phyloP scores from a whole-genome alignment of 2,329 filamentous ascomycete genomes.

The Apiospora malaysiana region DNA sequence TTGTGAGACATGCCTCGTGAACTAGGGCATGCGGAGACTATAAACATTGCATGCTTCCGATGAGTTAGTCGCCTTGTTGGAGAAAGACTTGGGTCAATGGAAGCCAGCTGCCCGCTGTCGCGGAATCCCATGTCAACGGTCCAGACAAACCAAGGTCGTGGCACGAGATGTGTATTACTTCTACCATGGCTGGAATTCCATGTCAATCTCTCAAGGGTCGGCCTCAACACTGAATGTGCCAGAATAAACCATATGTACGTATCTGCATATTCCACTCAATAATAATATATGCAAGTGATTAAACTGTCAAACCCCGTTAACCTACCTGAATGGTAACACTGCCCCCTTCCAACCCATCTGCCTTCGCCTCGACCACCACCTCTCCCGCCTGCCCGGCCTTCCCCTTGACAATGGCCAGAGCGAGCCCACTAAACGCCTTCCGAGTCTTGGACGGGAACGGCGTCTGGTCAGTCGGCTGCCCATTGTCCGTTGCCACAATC shows the following conservation, averaged over 20 bases:
- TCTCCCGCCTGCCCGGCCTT: constrained; percentile 34
- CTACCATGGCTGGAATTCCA: no score
- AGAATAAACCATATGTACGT: neutral
- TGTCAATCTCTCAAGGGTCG: neutral
- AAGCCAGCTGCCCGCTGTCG: neutral
- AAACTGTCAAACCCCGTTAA: neutral
- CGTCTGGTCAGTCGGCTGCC: constrained; percentile 51
- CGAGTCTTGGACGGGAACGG: constrained; percentile 47
- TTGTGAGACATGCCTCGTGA: neutral
- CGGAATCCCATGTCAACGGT: neutral
- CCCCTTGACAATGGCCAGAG: constrained; percentile 46
- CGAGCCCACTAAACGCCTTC: constrained; percentile 48
- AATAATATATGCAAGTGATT: neutral
- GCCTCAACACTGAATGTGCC: neutral
- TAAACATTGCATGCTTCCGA: neutral
- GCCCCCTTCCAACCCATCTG: constrained; percentile 6
- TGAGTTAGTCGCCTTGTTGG: neutral
- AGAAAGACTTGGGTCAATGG: neutral
- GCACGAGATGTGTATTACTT: neutral
- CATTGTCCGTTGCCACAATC: constrained; percentile 59
- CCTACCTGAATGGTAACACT: neutral
- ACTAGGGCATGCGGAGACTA: neutral
- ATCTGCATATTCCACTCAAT: neutral
- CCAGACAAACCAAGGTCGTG: neutral
- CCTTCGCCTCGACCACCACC: constrained; percentile 28